Base-by-base conservation (phyloP, 2,329 filamentous ascomycete species). In the Pyricularia grisea region DNA sequence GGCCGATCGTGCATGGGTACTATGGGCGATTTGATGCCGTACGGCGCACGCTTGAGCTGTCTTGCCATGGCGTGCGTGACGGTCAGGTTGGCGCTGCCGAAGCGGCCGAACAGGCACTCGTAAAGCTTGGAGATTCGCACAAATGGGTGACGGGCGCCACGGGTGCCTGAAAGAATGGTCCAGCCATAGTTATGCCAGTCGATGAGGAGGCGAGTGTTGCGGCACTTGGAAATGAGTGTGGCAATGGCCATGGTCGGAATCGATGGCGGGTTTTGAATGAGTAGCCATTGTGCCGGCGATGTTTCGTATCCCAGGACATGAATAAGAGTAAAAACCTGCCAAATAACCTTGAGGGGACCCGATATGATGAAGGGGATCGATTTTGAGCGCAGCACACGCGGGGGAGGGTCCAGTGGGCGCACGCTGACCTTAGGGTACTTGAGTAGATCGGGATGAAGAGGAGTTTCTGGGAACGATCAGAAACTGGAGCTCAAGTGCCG, bases 151-250 rank as follows among this genome's bases (percentile, higher is more conserved):
- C 76, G 78, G 1, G 80, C 72, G 60, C 87, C 84, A 28, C 82
- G 80, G 66, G 85, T 87, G 66, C 86, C 83, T 5, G 86, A 91
- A 3, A 99, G 87, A 74, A 99, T 97, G 10, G 93, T 94, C 84
- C 94, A 97, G 73, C 94, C 95, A 79, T 97, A 98, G 79, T 99
- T 99, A 82, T 99, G 95, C 95, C 95, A 99, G 81, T 99, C 95
- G 69, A 98, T 91, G 71, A 98, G 84, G 4, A 99, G 85, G 69
- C 87, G 87, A 58, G 92, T 97, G 73, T 92, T 90, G 67, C 95
- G 90, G 67, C 97, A 78, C 73, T 89, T 86, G 74, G 92, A 92
- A 66, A 92, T 84, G 3, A 94, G 71, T 27, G 89, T 83, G 20
- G 92, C 91, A 55, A 97, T 82, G 67, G 90, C 87, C 27, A 99